Evolutionary conservation across 176 grass and related monocot species (phyloP), one percentile per base, ranked within the genome.

Genomic region (Melocanna baccifera): DNA sequence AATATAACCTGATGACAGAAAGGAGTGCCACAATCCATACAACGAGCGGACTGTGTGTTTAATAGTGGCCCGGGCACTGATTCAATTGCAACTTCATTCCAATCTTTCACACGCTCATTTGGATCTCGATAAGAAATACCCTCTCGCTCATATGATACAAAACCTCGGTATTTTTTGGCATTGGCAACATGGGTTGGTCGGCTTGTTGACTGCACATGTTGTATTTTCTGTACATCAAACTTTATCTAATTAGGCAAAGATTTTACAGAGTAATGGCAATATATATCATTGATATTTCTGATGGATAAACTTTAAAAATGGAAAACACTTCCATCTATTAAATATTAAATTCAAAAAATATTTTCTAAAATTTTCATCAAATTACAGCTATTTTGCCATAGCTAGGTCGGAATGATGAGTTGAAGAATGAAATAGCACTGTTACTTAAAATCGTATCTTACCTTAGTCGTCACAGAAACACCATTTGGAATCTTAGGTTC

Each of bases 21-120:
- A 64, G 96, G 96, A 88, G 96, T 99, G 30, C 96, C 96, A 84
- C 96, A 99, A 80, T 99, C 96, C 96, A 99, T 99, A 83, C 96
- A 99, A 40, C 96, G 93, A 86, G 96, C 96, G 42, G 96, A 96
- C 78, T 99, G 96, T 34, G 96, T 99, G 59, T 89, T 94, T 65
- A 99, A 64, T 53, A 99, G 78, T 42, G 96, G 84, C 50, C 93
- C 96, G 67, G 96, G 93, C 51, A 90, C 89, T 80, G 90, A 92
- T 70, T 96, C 96, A 73, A 89, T 92, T 67, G 96, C 96, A 58
- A 99, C 96, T 90, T 99, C 96, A 4, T 94, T 86, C 86, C 88
- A 99, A 83, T 99, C 96, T 79, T 88, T 86, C n/a, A 96, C 67
- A 62, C 96, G 80, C 22, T 83, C 74, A 73, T 82, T 77, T 59